Evolutionary conservation across 73 alveolate genomes (phyloP).

Genomic region (Blepharisma japonicum): DNA sequence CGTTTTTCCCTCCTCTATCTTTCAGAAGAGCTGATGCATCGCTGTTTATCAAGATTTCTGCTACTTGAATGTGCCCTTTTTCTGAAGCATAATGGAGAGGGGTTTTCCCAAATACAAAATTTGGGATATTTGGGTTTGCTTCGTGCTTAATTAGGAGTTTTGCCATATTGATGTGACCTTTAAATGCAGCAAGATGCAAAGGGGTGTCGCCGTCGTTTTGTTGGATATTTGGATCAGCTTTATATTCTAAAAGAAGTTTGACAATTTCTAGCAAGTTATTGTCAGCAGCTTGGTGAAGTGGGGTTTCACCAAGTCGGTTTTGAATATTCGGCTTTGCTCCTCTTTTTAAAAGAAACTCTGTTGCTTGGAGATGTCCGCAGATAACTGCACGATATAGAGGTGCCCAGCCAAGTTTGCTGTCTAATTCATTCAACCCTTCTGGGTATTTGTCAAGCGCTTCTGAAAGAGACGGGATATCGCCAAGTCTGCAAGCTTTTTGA

Average conservation of each 20-base stretch:
- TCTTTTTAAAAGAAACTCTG: constrained; percentile 25
- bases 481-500: constrained; percentile 28
- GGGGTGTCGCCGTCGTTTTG: constrained; percentile 35
- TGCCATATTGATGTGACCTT: constrained; percentile 28
- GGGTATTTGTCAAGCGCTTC: background rate
- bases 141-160: background rate
- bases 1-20: constrained; percentile 20
- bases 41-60: background rate
- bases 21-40: background rate
- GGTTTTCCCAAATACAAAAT: constrained; percentile 7
- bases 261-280: constrained; percentile 24
- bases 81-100: constrained; percentile 33
- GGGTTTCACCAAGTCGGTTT: constrained; percentile 38
- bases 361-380: constrained; percentile 34
- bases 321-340: constrained; percentile 41
- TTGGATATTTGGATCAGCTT: constrained; percentile 41
- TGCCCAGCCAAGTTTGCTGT: constrained; percentile 38
- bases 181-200: constrained; percentile 9
- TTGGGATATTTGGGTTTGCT: constrained; percentile 30
- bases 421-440: background rate
- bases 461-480: background rate
- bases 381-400: constrained; percentile 37
- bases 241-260: constrained; percentile 15
- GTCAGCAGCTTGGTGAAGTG: constrained; percentile 40
- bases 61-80: background rate